Conservation (phyloP, 108 stramenopile genomes). For the Parietichytrium sp. region DNA sequence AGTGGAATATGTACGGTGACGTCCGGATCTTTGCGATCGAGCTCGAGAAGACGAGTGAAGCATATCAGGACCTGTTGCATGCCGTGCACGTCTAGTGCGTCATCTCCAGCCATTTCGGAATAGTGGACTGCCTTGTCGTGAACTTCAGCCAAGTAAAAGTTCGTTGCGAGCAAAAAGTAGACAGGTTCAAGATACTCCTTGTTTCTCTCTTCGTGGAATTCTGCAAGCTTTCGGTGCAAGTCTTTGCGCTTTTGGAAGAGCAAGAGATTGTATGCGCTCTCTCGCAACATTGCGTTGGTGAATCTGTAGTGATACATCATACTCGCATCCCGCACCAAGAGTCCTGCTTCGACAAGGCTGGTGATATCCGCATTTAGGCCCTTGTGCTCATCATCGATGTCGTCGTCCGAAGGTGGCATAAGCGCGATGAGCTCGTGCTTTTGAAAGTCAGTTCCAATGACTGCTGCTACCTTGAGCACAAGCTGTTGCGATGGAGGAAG, state of each 20-base stretch:
- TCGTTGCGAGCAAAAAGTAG: slow-evolving; percentile 7
- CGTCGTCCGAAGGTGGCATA: neutral
- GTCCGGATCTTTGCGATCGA: neutral
- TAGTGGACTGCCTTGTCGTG: slow-evolving; percentile 6
- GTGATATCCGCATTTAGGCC: neutral
- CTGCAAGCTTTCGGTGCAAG: slow-evolving; percentile 1
- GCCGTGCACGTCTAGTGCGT: neutral
- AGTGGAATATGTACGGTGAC: neutral
- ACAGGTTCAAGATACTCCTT: slow-evolving; percentile 37
- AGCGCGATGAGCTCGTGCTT: neutral
- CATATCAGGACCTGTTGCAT: slow-evolving; percentile 23
- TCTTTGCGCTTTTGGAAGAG: slow-evolving; percentile 30
- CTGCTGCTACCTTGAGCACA: slow-evolving; percentile 12
- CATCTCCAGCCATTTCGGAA: slow-evolving; percentile 6
- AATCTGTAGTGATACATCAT: slow-evolving; percentile 36
- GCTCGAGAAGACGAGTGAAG: slow-evolving; percentile 17
- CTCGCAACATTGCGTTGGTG: slow-evolving; percentile 10
- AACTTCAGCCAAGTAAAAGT: neutral
- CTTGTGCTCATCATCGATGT: neutral
- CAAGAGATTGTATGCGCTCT: slow-evolving; percentile 18
- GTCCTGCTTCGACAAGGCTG: neutral
- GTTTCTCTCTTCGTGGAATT: slow-evolving; percentile 19
- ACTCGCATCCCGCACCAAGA: neutral
- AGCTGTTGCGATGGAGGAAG: neutral
- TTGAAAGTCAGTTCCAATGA: slow-evolving; percentile 14